Evolutionary conservation across 2,329 filamentous ascomycete species (phyloP).

Genomic region (Apiospora kogelbergensis): DNA sequence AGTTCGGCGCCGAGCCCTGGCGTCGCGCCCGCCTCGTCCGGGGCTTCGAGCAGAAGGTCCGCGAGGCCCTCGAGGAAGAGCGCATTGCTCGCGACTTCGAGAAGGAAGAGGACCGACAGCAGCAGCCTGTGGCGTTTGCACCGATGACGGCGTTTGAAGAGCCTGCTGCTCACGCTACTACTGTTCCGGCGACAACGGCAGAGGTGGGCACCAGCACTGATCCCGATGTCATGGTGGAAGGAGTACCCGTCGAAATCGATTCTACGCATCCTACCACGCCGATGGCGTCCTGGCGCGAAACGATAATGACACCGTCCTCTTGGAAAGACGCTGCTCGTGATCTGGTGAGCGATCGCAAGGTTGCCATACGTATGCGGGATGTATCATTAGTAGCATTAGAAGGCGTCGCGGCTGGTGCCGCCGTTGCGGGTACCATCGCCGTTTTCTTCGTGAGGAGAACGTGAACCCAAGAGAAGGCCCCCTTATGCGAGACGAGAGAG

Average conservation of each 20-base stretch:
- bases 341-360: conserved; percentile 63
- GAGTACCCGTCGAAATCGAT: not conserved
- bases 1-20: conserved; percentile 93
- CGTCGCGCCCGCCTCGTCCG: conserved; percentile 76
- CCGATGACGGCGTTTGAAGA: not conserved
- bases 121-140: not conserved
- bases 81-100: conserved; percentile 30
- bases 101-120: conserved; percentile 15
- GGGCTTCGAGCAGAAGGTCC: conserved; percentile 78
- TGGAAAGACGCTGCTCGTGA: conserved; percentile 55
- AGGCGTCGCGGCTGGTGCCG: conserved; percentile 65
- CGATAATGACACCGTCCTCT: conserved; percentile 39
- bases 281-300: conserved; percentile 40
- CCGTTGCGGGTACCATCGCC: conserved; percentile 54
- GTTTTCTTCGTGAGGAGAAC: conserved; percentile 31
- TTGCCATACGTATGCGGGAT: conserved; percentile 68
- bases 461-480: conserved; percentile 7
- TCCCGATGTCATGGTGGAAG: not conserved
- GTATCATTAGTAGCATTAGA: conserved; percentile 69
- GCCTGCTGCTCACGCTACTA: not conserved
- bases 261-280: not conserved
- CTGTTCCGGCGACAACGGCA: not conserved
- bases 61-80: conserved; percentile 69
- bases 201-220: not conserved
- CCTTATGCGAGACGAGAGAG: not conserved